These are phyloP conservation scores for Podospora conica DNA, from an alignment of 495 filamentous ascomycete species.

Conservation along the genomic window DNA sequence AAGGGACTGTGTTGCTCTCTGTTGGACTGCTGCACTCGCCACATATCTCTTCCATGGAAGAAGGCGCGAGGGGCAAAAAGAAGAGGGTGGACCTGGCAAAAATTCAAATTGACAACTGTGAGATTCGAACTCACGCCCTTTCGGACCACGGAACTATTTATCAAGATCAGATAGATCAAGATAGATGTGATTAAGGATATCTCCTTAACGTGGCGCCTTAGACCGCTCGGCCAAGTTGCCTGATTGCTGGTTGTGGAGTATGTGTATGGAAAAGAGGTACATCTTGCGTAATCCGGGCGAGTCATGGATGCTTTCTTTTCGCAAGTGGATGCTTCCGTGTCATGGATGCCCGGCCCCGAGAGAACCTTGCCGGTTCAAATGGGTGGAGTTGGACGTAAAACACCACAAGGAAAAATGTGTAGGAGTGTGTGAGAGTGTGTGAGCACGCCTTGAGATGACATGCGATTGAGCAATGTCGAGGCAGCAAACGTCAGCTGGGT, in stretches of 20 bases:
- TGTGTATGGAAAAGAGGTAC: rapidly evolving
- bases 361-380: not conserved
- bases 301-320: not conserved
- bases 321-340: not conserved
- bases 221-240: not conserved
- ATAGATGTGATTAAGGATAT: not conserved
- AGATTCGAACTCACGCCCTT: not conserved
- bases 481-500: no score
- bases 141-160: not conserved
- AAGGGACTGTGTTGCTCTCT: no score
- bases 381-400: not conserved
- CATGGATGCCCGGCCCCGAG: not conserved
- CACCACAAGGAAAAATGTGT: no score
- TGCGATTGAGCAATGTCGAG: not conserved
- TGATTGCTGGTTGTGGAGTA: not conserved
- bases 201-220: not conserved
- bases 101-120: not conserved
- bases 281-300: not conserved
- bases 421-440: no score
- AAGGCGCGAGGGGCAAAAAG: not conserved
- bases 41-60: not conserved
- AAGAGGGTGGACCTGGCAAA: not conserved
- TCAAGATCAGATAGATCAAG: not conserved
- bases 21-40: no score
- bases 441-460: not conserved